Evolutionary conservation across 2,329 filamentous ascomycete species (phyloP), one percentile per base, ranked within the genome.

Genomic region (Beauveria rudraprayagi): DNA sequence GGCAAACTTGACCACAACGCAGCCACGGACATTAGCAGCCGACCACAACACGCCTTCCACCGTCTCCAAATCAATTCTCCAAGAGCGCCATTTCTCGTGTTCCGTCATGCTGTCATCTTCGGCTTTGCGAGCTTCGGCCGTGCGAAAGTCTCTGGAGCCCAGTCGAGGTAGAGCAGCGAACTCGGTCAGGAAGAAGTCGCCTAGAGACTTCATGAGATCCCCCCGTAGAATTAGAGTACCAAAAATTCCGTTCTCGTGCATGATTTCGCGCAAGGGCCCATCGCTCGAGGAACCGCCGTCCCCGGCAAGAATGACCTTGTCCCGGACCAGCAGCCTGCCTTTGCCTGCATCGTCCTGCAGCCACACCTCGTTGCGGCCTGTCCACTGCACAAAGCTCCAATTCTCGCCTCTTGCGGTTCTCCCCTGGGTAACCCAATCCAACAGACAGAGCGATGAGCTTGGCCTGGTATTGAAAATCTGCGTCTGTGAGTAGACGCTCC

Each of bases 351-450:
- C 64, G 3, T 71, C 68, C 1, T 68, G 63, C 46, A 76, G 71
- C 86, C 89, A 93, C n/a, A 97, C 82, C 75, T 99, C 94, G 70
- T 97, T 97, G 65, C 89, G 83, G 10, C 91, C 92, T 62, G 80
- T 84, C 85, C 94, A 97, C 64, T 81, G 82, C 61, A 82, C 77
- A 63, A 97, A 86, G 66, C 87, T 87, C 94, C 94, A 99, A 65
- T 91, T 82, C 75, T 99, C 94, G 26, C 92, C 92, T 52, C 90
- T 84, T 5, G 94, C 92, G 5, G 81, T 84, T 19, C 94, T 85
- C 8, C 94, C 94, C 69, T 93, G 90, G 2, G 87, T 95, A 7
- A 97, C 92, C 94, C 94, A 99, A 73, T 99, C 94, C 51, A 96
- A 78, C 2, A 96, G 81, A 70, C 92, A 95, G 16, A 97, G 75